These are phyloP conservation scores for Jaminaea rosea DNA, from an alignment of 1,284 basidiomycete species.

Conservation along the genomic window DNA sequence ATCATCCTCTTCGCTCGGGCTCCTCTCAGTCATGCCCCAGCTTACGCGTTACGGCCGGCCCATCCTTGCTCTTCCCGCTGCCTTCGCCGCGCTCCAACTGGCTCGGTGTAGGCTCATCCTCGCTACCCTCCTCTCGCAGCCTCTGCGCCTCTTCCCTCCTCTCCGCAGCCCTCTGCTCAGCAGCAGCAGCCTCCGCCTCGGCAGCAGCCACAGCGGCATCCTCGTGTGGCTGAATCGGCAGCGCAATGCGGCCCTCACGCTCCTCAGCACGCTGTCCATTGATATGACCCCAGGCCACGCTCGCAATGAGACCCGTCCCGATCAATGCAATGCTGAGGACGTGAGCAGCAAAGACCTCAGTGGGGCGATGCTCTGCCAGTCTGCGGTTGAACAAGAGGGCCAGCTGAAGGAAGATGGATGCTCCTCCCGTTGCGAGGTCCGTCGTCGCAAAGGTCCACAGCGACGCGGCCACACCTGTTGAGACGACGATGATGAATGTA, in stretches of 20 bases:
- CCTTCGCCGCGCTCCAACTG: not conserved
- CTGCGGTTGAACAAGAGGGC: conserved; percentile 16
- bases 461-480: conserved; percentile 21
- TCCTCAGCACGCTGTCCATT: not conserved
- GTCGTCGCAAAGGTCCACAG: conserved; percentile 38
- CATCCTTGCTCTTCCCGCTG: too few relatives aligned
- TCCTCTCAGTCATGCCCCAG: too few relatives aligned
- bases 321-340: not conserved
- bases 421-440: conserved; percentile 30
- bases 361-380: not conserved
- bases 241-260: not conserved
- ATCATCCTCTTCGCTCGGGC: too few relatives aligned
- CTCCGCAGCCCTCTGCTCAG: not conserved
- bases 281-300: not conserved
- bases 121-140: not conserved
- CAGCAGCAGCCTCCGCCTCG: not conserved
- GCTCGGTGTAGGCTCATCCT: not conserved
- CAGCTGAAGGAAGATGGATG: conserved; percentile 30
- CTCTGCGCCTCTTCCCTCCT: not conserved
- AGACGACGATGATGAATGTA: conserved; percentile 23
- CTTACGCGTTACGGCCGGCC: not conserved
- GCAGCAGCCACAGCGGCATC: not conserved
- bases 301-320: not conserved
- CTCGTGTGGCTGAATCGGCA: not conserved
- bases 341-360: not conserved